Evolutionary conservation across 805 yeast genomes (phyloP).

Genomic region (Brettanomyces custersianus): DNA sequence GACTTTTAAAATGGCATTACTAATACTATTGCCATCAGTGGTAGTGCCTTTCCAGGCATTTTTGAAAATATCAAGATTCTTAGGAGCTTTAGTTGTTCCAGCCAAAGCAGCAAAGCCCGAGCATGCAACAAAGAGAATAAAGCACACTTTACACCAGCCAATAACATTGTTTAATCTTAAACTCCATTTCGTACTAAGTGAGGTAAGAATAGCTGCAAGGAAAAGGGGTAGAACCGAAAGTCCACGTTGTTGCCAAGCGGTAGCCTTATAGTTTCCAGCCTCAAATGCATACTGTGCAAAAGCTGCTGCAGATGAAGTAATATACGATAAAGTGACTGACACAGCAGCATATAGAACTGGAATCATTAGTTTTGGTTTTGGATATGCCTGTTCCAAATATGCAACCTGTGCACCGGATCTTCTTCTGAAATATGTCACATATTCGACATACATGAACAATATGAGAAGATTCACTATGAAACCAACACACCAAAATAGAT

Average conservation of each 20-base stretch:
- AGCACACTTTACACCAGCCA: conserved; percentile 64
- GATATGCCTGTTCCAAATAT: conserved; percentile 64
- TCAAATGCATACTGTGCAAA: conserved; percentile 70
- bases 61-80: conserved; percentile 21
- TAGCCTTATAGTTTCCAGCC: conserved; percentile 61
- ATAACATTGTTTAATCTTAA: conserved; percentile 54
- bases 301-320: conserved; percentile 74
- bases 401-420: conserved; percentile 84
- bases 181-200: conserved; percentile 54
- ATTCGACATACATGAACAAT: conserved; percentile 31
- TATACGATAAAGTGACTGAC: conserved; percentile 77
- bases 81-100: conserved; percentile 42
- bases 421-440: conserved; percentile 32
- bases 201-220: conserved; percentile 58
- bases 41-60: conserved; percentile 34
- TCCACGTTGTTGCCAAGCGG: conserved; percentile 71
- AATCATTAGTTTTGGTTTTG: conserved; percentile 58
- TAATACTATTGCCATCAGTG: conserved; percentile 32
- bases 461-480: conserved; percentile 30
- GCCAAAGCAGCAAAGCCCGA: conserved; percentile 85
- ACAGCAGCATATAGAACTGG: conserved; percentile 62
- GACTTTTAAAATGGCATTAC: conserved; percentile 34
- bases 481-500: conserved; percentile 34
- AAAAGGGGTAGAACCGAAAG: conserved; percentile 69
- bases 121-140: conserved; percentile 58